A percentile compares a stretch with the other conserved stretches of the same genome.
These are phyloP conservation scores for Glaciozyma antarctica DNA, from an alignment of 768 basidiomycete genomes.

Conservation along the genomic window DNA sequence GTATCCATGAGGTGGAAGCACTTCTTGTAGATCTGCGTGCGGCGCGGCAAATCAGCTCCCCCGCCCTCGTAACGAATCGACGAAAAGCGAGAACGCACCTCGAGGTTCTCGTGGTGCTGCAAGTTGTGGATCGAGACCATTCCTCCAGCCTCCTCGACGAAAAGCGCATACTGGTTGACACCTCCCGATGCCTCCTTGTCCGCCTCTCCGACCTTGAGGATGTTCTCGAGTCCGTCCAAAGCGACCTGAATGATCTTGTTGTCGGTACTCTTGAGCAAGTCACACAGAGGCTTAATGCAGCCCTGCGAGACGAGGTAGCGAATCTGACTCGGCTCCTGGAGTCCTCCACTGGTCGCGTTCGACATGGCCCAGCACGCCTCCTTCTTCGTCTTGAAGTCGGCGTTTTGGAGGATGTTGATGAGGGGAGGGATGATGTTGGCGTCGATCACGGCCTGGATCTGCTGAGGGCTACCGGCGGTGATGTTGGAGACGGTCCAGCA, in stretches of 20 bases:
- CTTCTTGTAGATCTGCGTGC: slow-evolving; percentile 82
- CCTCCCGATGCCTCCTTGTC: slow-evolving; percentile 76
- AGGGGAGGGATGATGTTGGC: slow-evolving; percentile 96
- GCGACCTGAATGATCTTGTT: slow-evolving; percentile 98
- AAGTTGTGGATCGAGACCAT: slow-evolving; percentile 99
- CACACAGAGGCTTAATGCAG: slow-evolving; percentile 97
- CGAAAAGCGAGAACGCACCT: slow-evolving; percentile 36
- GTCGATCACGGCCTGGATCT: slow-evolving; percentile 95
- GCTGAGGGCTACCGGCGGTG: slow-evolving; percentile 90
- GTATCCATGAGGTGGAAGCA: slow-evolving; percentile 70
- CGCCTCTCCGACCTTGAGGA: slow-evolving; percentile 91
- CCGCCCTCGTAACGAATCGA: background rate
- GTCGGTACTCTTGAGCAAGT: slow-evolving; percentile 94
- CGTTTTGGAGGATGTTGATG: slow-evolving; percentile 93
- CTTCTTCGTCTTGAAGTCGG: slow-evolving; percentile 98
- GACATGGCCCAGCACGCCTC: slow-evolving; percentile 99
- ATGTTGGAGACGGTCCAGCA: slow-evolving; percentile 99
- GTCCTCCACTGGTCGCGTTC: slow-evolving; percentile 94
- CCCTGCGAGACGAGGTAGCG: slow-evolving; percentile 96
- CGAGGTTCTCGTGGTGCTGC: slow-evolving; percentile 97
- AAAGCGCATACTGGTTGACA: slow-evolving; percentile 84
- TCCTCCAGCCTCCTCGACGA: slow-evolving; percentile 94
- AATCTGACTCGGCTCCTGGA: slow-evolving; percentile 92
- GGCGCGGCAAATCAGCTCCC: background rate
- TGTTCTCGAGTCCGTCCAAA: slow-evolving; percentile 94